Percentiles rank a stretch among this genome's conserved stretches.
phyloP scores from a whole-genome alignment of 1,284 basidiomycete genomes.

The Papiliotrema laurentii region DNA sequence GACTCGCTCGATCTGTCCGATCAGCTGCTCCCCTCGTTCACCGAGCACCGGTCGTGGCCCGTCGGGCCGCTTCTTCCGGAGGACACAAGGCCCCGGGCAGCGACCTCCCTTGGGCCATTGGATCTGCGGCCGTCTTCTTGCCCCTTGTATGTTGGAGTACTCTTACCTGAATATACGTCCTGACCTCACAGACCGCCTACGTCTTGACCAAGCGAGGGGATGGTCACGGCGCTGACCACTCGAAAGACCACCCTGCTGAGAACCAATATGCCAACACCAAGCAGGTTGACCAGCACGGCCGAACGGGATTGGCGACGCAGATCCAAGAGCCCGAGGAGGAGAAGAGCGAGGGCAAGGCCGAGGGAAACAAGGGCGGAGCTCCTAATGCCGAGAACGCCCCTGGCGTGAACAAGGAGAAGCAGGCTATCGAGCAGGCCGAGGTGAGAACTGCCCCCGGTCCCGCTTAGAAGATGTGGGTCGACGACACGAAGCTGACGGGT shows the following conservation, averaged over 20 bases:
- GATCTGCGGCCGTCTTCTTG: slow-evolving; percentile 4
- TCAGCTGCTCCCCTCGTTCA: background rate
- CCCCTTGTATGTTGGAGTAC: background rate
- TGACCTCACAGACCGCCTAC: background rate
- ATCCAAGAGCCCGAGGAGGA: slow-evolving; percentile 1
- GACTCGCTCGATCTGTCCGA: background rate
- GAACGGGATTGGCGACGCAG: background rate
- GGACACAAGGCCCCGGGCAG: background rate
- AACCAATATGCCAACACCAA: background rate
- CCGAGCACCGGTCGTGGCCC: slow-evolving; percentile 2
- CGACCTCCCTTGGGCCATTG: slow-evolving; percentile 2
- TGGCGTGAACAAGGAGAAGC: slow-evolving; percentile 3
- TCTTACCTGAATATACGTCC: too few relatives aligned
- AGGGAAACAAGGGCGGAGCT: slow-evolving; percentile 1
- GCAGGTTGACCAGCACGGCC: slow-evolving; percentile 3
- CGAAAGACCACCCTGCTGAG: background rate
- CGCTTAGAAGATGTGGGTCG: background rate
- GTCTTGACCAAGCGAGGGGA: background rate
- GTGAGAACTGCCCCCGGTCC: background rate
- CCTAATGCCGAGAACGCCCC: slow-evolving; percentile 2
- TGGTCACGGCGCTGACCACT: background rate
- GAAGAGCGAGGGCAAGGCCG: slow-evolving; percentile 1
- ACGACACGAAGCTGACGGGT: background rate
- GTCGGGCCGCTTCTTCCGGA: background rate
- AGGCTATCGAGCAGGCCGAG: slow-evolving; percentile 1